These are phyloP conservation scores for Tuber magnatum DNA, from an alignment of 495 filamentous ascomycete species.

Conservation along the genomic window DNA sequence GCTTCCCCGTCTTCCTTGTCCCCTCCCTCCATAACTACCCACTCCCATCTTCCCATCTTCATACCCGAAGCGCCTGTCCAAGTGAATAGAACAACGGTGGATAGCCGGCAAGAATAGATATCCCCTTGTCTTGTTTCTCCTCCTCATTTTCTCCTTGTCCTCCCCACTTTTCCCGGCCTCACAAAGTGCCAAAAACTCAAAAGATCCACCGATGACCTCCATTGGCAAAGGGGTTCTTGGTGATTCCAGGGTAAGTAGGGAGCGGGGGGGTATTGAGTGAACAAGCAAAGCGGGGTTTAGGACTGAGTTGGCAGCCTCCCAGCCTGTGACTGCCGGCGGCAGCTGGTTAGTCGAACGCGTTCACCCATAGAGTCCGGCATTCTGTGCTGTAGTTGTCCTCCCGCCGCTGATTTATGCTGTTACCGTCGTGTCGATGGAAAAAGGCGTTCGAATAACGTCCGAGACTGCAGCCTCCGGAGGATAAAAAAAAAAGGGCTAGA, in stretches of 20 bases:
- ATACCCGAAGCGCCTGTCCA: slow-evolving; percentile 30
- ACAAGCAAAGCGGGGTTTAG: slow-evolving; percentile 30
- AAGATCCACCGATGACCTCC: slow-evolving; percentile 12
- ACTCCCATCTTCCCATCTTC: slow-evolving; percentile 16
- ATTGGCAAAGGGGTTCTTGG: neutral
- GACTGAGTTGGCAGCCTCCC: slow-evolving; percentile 21
- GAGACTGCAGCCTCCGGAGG: neutral
- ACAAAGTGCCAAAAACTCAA: slow-evolving; percentile 24
- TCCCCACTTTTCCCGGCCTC: neutral
- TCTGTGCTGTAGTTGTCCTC: neutral
- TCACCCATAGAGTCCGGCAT: neutral
- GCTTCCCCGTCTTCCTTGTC: neutral
- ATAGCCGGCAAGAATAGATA: slow-evolving; percentile 27
- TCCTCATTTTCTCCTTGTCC: neutral
- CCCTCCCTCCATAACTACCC: neutral
- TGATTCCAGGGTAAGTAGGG: slow-evolving; percentile 6
- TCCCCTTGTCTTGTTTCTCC: slow-evolving; percentile 8
- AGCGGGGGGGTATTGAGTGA: slow-evolving; percentile 13
- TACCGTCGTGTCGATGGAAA: neutral
- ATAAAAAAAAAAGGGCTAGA: neutral
- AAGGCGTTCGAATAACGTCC: neutral
- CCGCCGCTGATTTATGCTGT: neutral
- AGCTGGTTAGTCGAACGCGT: neutral
- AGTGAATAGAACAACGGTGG: slow-evolving; percentile 21
- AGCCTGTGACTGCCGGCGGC: slow-evolving; percentile 3